phyloP scores from a whole-genome alignment of 2,329 filamentous ascomycete species.

The Stachybotrys chlorohalonatus region DNA sequence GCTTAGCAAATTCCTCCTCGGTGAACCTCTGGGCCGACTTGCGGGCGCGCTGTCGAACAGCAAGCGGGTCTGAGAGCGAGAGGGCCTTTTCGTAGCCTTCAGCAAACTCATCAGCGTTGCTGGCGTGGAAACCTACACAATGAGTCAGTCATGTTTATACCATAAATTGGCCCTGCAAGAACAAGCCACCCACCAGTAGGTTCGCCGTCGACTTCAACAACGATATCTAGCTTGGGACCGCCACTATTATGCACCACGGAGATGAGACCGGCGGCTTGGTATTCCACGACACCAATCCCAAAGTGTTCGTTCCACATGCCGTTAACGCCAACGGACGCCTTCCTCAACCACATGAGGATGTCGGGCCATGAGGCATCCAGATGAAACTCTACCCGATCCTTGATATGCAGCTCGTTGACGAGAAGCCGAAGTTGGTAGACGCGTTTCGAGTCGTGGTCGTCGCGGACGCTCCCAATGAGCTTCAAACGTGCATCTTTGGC shows the following conservation, averaged over 20 bases:
- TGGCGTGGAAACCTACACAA: constrained; percentile 69
- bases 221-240: constrained; percentile 89
- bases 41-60: constrained; percentile 67
- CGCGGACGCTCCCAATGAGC: constrained; percentile 85
- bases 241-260: constrained; percentile 89
- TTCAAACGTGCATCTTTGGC: constrained; percentile 57
- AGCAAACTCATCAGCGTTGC: constrained; percentile 70
- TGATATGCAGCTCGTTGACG: constrained; percentile 77
- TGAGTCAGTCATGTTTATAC: not conserved
- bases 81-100: constrained; percentile 71
- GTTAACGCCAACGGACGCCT: constrained; percentile 80
- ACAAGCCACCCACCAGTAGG: constrained; percentile 56
- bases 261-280: constrained; percentile 89
- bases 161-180: not conserved
- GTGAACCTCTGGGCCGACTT: constrained; percentile 77
- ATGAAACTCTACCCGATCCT: constrained; percentile 77
- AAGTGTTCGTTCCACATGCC: constrained; percentile 99
- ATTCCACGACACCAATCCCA: constrained; percentile 96
- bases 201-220: constrained; percentile 67
- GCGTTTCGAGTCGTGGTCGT: constrained; percentile 67
- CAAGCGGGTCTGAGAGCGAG: constrained; percentile 59
- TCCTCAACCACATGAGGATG: constrained; percentile 70
- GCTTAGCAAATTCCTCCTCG: constrained; percentile 72
- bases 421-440: constrained; percentile 85
- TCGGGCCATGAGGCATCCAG: constrained; percentile 84